These are phyloP conservation scores for Iberis amara DNA, from an alignment of 441 rosid species.

Conservation along the genomic window DNA sequence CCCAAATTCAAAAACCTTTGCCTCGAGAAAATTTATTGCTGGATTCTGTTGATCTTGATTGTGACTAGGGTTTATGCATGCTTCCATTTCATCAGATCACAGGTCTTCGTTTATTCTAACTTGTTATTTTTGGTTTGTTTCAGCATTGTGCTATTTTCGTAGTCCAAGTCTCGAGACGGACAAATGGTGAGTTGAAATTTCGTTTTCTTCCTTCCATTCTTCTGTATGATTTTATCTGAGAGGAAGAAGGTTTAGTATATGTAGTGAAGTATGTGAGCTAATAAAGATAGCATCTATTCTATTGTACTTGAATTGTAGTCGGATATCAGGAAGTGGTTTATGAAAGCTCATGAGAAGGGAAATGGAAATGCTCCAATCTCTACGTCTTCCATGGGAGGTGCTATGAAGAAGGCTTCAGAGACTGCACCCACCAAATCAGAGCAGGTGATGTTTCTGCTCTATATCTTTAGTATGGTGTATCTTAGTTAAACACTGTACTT, in stretches of 20 bases:
- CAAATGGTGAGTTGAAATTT: conserved; percentile 26
- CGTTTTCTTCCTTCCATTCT: background rate
- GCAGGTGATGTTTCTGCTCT: conserved; percentile 40
- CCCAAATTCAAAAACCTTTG: conserved; percentile 16
- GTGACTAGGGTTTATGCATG: conserved; percentile 30
- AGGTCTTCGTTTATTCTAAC: background rate
- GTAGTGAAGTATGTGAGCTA: conserved; percentile 7
- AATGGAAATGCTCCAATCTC: conserved; percentile 37
- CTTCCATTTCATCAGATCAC: conserved; percentile 1
- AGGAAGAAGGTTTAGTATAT: background rate
- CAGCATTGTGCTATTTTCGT: conserved; percentile 27
- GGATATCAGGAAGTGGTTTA: conserved; percentile 89
- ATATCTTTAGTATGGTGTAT: conserved; percentile 3
- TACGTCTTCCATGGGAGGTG: conserved; percentile 24
- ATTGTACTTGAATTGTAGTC: conserved; percentile 43
- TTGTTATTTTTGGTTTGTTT: conserved; percentile 18
- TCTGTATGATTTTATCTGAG: background rate
- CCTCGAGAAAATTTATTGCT: background rate
- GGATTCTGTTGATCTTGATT: conserved; percentile 20
- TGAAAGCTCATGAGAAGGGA: conserved; percentile 81
- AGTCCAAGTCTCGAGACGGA: conserved; percentile 11
- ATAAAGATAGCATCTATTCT: conserved; percentile 6
- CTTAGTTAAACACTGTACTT: background rate
- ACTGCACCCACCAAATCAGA: conserved; percentile 34
- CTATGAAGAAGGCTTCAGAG: conserved; percentile 32